Evolutionary conservation across 1,284 basidiomycete genomes (phyloP), one percentile per base, ranked within the genome.

Genomic region (Sanghuangporus sanghuang): DNA sequence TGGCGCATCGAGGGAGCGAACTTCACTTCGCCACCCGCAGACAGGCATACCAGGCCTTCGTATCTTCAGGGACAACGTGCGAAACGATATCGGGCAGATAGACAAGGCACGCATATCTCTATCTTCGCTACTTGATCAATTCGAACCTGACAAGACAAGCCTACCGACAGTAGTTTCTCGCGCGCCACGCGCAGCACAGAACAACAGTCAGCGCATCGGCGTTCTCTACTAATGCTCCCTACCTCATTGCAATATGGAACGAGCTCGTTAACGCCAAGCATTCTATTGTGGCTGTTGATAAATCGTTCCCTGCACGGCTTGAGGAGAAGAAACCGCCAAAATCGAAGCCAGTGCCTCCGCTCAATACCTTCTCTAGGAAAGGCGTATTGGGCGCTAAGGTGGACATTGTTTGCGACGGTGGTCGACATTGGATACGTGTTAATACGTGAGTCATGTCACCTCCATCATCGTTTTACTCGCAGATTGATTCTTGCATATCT

Each of bases 171-270:
- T 65, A 65, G 64, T 58, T 59, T 42, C 38, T 65, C 32, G 44
- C 53, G 21, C 59, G 53, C 50, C 32, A 63, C 14, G 21, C n/a
- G 9, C 8, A 12, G 6, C 21, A 27, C 23, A 42, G 35, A 16
- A 32, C 32, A 18, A 59, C 23, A 32, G 18, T 58, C n/a, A 23
- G 40, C 52, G 36, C 35, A 23, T 50, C 61, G 6, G 40, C 79
- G 1, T 80, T 82, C 1, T 71, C 88, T 0, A 89, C 86, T 5
- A 92, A 92, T 70, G 87, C 90, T 1, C 86, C 86, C 0, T 91
- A 92, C 69, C 78, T 91, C 32, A 78, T 88, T 32, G 83, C 88
- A 0, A 88, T 92, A 0, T 93, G 90, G 90, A 84, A 89, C 67
- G 86, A 91, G 70, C 76, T 92, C 0, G 69, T 89, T 8, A 79